These are phyloP conservation scores for Moelleriella libera DNA, from an alignment of 2,329 filamentous ascomycete genomes.

Conservation along the genomic window DNA sequence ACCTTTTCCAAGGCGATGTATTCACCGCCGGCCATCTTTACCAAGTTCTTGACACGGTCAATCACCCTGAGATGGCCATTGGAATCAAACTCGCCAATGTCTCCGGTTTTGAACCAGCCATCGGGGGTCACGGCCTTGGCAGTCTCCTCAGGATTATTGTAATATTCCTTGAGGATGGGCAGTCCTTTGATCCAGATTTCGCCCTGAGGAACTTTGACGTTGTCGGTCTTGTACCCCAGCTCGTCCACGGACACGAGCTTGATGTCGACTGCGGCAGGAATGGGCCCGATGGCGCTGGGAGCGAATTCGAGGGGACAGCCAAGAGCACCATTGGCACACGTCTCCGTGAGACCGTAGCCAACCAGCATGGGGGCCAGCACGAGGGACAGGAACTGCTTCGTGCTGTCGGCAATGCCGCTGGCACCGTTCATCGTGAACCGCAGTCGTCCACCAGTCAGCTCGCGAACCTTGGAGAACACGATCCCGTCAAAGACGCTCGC, in stretches of 20 bases:
- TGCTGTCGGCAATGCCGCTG: conserved; percentile 77
- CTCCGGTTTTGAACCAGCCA: conserved; percentile 94
- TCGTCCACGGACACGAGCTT: conserved; percentile 88
- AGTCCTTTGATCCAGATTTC: conserved; percentile 82
- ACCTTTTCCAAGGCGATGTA: conserved; percentile 96
- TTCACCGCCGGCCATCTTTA: conserved; percentile 90
- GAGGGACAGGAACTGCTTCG: conserved; percentile 80
- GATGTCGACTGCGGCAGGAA: conserved; percentile 65
- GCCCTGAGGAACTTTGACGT: conserved; percentile 62
- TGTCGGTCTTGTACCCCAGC: conserved; percentile 66
- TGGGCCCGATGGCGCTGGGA: conserved; percentile 59
- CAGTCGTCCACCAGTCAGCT: conserved; percentile 76
- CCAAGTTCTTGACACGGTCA: conserved; percentile 94
- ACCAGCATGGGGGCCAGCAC: conserved; percentile 87
- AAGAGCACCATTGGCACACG: conserved; percentile 68
- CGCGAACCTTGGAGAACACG: conserved; percentile 85
- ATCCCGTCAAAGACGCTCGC: conserved; percentile 60
- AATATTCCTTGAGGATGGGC: conserved; percentile 65
- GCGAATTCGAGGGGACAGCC: conserved; percentile 80
- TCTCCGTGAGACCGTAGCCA: conserved; percentile 93
- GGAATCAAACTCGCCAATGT: conserved; percentile 79
- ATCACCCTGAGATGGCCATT: conserved; percentile 76
- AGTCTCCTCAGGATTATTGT: conserved; percentile 76
- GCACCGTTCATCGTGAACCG: conserved; percentile 91
- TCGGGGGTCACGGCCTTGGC: conserved; percentile 63